These are phyloP conservation scores for Aphanoascus verrucosus DNA, from an alignment of 2,329 filamentous ascomycete species.

Conservation along the genomic window DNA sequence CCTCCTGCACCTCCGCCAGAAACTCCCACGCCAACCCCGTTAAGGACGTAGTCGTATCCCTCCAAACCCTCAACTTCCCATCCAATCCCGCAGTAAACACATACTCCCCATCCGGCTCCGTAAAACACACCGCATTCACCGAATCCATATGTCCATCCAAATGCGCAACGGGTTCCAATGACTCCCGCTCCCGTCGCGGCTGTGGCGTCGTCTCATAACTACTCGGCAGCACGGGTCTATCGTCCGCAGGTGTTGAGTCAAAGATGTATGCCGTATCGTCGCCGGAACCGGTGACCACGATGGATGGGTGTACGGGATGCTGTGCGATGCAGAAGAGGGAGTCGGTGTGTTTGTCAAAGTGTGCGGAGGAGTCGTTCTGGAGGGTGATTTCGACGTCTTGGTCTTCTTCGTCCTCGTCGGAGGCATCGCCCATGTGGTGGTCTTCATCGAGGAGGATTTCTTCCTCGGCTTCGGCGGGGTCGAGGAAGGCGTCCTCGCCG, in stretches of 20 bases:
- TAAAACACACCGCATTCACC: slow-evolving; percentile 78
- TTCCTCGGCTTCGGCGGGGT: slow-evolving; percentile 66
- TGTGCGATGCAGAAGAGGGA: slow-evolving; percentile 92
- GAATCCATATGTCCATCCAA: slow-evolving; percentile 89
- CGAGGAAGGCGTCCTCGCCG: slow-evolving; percentile 61
- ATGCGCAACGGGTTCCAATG: slow-evolving; percentile 56
- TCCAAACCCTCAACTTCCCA: slow-evolving; percentile 65
- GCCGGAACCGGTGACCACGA: slow-evolving; percentile 79
- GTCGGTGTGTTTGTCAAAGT: slow-evolving; percentile 84
- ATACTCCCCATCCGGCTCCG: slow-evolving; percentile 69
- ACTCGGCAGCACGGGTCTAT: slow-evolving; percentile 58
- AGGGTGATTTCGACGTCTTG: slow-evolving; percentile 61
- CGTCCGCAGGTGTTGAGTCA: slow-evolving; percentile 54
- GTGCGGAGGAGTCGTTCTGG: slow-evolving; percentile 84
- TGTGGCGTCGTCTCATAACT: slow-evolving; percentile 61
- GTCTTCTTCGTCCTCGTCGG: slow-evolving; percentile 52
- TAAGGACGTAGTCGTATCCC: slow-evolving; percentile 38
- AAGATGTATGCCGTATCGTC: slow-evolving; percentile 81
- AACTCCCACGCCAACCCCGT: slow-evolving; percentile 51
- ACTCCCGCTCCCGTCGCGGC: slow-evolving; percentile 47
- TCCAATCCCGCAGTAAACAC: slow-evolving; percentile 81
- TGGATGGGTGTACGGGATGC: slow-evolving; percentile 65
- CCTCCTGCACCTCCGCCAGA: slow-evolving; percentile 71
- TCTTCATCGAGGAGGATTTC: slow-evolving; percentile 62
- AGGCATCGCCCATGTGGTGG: slow-evolving; percentile 68